Conservation (phyloP, 1,284 basidiomycete genomes). For the Earliella scabrosa region DNA sequence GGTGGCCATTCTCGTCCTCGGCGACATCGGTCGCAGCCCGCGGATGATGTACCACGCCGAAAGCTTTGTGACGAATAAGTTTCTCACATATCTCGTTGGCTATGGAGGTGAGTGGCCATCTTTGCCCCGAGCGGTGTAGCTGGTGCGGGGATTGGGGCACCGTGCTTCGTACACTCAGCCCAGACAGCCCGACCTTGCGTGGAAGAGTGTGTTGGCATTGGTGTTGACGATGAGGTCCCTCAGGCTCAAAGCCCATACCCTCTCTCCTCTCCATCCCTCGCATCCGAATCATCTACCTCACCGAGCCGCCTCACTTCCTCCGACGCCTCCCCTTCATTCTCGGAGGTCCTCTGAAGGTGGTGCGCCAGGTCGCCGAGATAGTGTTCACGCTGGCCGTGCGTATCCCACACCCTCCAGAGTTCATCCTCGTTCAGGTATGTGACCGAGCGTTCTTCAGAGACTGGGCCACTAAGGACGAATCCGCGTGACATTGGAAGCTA, state of each 20-base stretch:
- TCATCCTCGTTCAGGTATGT: slow-evolving; percentile 88
- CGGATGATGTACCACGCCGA: slow-evolving; percentile 99
- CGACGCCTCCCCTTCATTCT: slow-evolving; percentile 72
- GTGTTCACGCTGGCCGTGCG: slow-evolving; percentile 63
- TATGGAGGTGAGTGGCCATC: slow-evolving; percentile 69
- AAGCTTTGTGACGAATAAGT: slow-evolving; percentile 84
- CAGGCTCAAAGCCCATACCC: slow-evolving; percentile 78
- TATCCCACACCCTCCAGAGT: slow-evolving; percentile 77
- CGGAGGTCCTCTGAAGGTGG: slow-evolving; percentile 82
- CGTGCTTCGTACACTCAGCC: background rate
- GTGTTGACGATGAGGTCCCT: background rate
- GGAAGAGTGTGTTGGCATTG: background rate
- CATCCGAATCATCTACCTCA: slow-evolving; percentile 70
- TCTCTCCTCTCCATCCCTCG: slow-evolving; percentile 67
- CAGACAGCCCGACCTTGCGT: too few species aligned
- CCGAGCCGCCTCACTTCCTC: slow-evolving; percentile 65
- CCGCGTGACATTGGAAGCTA: slow-evolving; percentile 39
- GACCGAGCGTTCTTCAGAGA: background rate
- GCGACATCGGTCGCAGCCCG: slow-evolving; percentile 94
- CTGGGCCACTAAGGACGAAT: background rate
- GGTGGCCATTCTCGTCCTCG: slow-evolving; percentile 90
- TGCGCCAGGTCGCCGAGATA: slow-evolving; percentile 69
- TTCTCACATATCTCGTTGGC: slow-evolving; percentile 84
- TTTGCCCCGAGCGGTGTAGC: background rate
- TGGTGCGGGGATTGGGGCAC: too few species aligned